Base-by-base conservation (phyloP, 2,329 filamentous ascomycete genomes). In the Berkeleyomyces basicola region DNA sequence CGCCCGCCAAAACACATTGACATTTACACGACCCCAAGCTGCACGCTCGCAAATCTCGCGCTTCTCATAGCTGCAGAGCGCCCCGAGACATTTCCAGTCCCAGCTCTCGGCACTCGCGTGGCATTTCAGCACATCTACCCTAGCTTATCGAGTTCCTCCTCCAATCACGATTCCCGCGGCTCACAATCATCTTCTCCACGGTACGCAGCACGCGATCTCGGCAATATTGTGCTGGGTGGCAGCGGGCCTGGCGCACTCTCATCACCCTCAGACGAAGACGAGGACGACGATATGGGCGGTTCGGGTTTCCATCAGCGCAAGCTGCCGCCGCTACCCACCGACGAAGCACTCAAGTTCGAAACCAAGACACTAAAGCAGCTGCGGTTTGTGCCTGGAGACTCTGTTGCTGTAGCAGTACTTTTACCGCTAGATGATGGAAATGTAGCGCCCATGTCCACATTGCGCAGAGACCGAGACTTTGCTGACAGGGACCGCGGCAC, bases 371-470 rank as follows among this genome's bases (percentile, higher is more conserved):
- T 97, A 40, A 78, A 78, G 44, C 88, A 95, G 61, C 84, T 82
- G 42, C 82, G 86, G 31, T 95, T 96, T 69, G 86, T 96, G 9
- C 86, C 93, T 66, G 92, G 92, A 0, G 92, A 97, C 72, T 95
- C 87, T 70, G 79, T 97, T 47, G 86, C 86, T 64, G 92, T 88
- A 71, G 88, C 89, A 4, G 84, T 96, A 65, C 76, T 92, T 63
- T 85, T 88, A 49, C 88, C 89, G 0, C 75, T 87, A 36, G 76
- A 82, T 40, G 86, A 92, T 70, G 90, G 90, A 0, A 82, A 81
- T 40, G 84, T 95, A 46, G 84, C 85, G 51, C 82, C 87, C 7
- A 76, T 80, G n/a, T 76, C 79, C 10, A 75, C 75, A 31, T 76
- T 78, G 37, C 73, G 75, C 42, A 72, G 73, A 60, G 75, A 75